phyloP scores from a whole-genome alignment of 768 basidiomycete genomes.

The Plicaturopsis crispa region DNA sequence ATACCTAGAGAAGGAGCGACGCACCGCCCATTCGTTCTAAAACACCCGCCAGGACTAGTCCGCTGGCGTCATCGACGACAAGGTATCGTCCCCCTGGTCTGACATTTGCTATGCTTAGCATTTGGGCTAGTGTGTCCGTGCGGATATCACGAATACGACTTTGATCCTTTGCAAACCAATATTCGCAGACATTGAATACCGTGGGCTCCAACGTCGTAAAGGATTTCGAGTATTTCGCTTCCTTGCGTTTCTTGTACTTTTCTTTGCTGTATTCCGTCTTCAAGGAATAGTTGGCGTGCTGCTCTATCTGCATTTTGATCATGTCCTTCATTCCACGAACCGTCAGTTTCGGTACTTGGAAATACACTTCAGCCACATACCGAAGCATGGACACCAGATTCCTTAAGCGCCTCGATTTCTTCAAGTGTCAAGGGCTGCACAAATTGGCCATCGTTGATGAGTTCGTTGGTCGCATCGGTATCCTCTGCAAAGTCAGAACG shows the following conservation, averaged over 20 bases:
- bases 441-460: constrained; percentile 81
- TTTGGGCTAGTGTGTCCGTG: constrained; percentile 81
- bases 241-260: constrained; percentile 94
- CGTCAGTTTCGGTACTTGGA: constrained; percentile 6
- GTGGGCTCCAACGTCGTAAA: constrained; percentile 89
- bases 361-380: constrained; percentile 29
- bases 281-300: constrained; percentile 84
- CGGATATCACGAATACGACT: constrained; percentile 77
- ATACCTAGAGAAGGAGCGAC: constrained; percentile 10
- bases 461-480: constrained; percentile 93
- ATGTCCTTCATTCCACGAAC: constrained; percentile 76
- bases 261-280: constrained; percentile 99
- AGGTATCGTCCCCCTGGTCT: constrained; percentile 83
- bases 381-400: constrained; percentile 72
- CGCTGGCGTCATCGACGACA: constrained; percentile 88
- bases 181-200: constrained; percentile 78
- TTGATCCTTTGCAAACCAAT: constrained; percentile 84
- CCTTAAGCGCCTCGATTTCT: constrained; percentile 81
- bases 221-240: constrained; percentile 90
- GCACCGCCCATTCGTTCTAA: constrained; percentile 82
- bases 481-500: constrained; percentile 55
- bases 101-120: constrained; percentile 77
- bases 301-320: constrained; percentile 88
- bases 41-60: constrained; percentile 77
- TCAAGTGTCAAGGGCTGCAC: constrained; percentile 78